Percentiles rank a stretch among this genome's conserved stretches.
Evolutionary conservation across 2,329 filamentous ascomycete species (phyloP).

Genomic region (Colletotrichum plurivorum): DNA sequence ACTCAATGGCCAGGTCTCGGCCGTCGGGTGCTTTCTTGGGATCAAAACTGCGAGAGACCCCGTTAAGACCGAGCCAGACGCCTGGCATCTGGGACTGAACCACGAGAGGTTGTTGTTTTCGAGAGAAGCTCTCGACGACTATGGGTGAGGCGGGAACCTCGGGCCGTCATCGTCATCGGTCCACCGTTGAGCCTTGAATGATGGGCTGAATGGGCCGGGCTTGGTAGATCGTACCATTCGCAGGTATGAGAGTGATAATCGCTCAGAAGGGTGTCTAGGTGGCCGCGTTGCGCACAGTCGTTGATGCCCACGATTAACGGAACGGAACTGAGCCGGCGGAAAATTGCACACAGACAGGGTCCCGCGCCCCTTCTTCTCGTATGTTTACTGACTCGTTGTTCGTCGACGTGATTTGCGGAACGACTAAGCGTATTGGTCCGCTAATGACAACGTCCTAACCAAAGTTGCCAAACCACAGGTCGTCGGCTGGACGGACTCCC

Average conservation of each 20-base stretch:
- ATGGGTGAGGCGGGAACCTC: background rate
- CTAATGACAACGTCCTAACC: conserved; percentile 13
- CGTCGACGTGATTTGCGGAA: conserved; percentile 10
- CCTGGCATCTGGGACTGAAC: no score
- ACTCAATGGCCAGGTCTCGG: background rate
- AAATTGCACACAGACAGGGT: background rate
- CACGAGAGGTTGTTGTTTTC: no score
- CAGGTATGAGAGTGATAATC: background rate
- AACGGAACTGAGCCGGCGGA: background rate
- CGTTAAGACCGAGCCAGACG: no score
- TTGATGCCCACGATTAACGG: background rate
- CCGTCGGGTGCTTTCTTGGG: background rate
- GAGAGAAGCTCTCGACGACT: no score
- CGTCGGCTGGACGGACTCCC: conserved; percentile 52
- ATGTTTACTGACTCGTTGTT: background rate
- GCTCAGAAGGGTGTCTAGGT: background rate
- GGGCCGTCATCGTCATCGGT: background rate
- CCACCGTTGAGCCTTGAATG: no score
- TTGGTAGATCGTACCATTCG: background rate
- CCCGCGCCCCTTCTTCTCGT: background rate
- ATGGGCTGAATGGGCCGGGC: no score
- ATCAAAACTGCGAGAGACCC: background rate
- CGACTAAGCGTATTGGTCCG: background rate
- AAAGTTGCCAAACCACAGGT: conserved; percentile 53
- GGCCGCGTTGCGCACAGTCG: background rate